Evolutionary conservation across 805 yeast species (phyloP).

Genomic region (Kluyveromyces siamensis): DNA sequence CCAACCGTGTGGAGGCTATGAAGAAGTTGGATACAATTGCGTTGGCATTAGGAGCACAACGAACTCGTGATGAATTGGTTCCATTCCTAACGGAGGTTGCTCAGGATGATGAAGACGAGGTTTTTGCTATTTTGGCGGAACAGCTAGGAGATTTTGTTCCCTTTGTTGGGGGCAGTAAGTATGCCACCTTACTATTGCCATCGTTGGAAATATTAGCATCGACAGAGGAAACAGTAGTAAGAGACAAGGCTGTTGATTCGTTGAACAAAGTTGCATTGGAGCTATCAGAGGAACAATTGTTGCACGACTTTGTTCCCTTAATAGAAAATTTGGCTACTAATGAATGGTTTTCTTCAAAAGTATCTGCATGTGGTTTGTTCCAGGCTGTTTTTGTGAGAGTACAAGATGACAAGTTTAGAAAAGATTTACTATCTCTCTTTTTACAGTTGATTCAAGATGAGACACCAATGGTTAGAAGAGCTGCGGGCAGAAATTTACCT

Average conservation of each 20-base stretch:
- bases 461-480: slow-evolving; percentile 95
- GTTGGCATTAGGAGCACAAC: slow-evolving; percentile 85
- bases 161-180: slow-evolving; percentile 72
- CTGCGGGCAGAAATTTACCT: slow-evolving; percentile 84
- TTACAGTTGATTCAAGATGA: slow-evolving; percentile 75
- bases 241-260: slow-evolving; percentile 89
- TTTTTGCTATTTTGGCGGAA: slow-evolving; percentile 85
- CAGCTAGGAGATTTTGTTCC: slow-evolving; percentile 86
- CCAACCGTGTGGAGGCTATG: slow-evolving; percentile 92
- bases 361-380: slow-evolving; percentile 85
- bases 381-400: slow-evolving; percentile 58
- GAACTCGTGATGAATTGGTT: slow-evolving; percentile 79
- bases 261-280: slow-evolving; percentile 61
- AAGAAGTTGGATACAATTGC: slow-evolving; percentile 90
- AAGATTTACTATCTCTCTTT: slow-evolving; percentile 57
- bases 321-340: slow-evolving; percentile 73
- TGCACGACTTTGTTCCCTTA: slow-evolving; percentile 61
- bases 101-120: slow-evolving; percentile 97
- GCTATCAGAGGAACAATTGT: slow-evolving; percentile 54
- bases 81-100: slow-evolving; percentile 82
- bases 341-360: slow-evolving; percentile 90
- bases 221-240: slow-evolving; percentile 91
- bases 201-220: slow-evolving; percentile 77
- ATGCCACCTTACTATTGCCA: slow-evolving; percentile 51
- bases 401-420: slow-evolving; percentile 40